Percentiles rank a stretch among this genome's conserved stretches.
Evolutionary conservation across 257 asterid genomes (phyloP).

Genomic region (Hygrophila difformis): DNA sequence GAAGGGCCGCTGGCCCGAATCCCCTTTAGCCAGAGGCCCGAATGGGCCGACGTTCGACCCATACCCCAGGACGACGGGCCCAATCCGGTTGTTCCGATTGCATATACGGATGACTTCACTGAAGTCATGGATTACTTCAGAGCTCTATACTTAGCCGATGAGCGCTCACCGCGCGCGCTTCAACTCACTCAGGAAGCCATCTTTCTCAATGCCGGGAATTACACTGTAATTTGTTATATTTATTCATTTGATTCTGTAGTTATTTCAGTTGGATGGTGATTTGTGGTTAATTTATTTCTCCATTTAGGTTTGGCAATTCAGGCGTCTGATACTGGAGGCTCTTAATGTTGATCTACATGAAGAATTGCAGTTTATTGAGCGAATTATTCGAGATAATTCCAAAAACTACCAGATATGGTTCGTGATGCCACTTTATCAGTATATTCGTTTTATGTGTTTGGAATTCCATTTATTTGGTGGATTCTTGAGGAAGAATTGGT

Average conservation of each 20-base stretch:
- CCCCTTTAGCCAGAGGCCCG: constrained; percentile 54
- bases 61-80: constrained; percentile 89
- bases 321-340: constrained; percentile 78
- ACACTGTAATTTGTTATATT: constrained; percentile 43
- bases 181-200: constrained; percentile 70
- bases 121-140: constrained; percentile 90
- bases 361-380: constrained; percentile 63
- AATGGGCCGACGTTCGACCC: constrained; percentile 78
- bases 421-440: constrained; percentile 2
- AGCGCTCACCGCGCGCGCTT: constrained; percentile 75
- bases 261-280: neutral
- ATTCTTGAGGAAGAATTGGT: constrained; percentile 8
- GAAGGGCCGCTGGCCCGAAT: neutral
- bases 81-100: constrained; percentile 78
- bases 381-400: constrained; percentile 45
- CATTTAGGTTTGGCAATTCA: constrained; percentile 89
- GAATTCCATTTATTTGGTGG: constrained; percentile 1
- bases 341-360: constrained; percentile 47
- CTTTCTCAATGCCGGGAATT: constrained; percentile 69
- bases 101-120: constrained; percentile 61
- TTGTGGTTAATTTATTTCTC: constrained; percentile 11
- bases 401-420: constrained; percentile 96
- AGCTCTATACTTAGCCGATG: constrained; percentile 77
- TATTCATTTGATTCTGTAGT: neutral
- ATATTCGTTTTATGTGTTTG: constrained; percentile 3